Percentiles rank a stretch among this genome's conserved stretches.
phyloP scores from a whole-genome alignment of 1,139 yeast species.

The Debaryomycetaceae sp. region DNA sequence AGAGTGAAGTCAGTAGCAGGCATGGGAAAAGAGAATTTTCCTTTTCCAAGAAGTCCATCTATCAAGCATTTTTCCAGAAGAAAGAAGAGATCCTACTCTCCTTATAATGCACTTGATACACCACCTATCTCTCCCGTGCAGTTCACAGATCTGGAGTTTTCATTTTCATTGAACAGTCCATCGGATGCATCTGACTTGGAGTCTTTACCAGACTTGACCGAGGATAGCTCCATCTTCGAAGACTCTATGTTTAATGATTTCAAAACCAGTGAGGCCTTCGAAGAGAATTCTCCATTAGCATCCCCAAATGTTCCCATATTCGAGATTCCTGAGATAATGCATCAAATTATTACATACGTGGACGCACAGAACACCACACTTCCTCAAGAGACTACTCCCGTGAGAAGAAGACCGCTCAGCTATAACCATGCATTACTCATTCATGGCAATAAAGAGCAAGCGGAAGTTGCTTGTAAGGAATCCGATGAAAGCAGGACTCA shows the following conservation, averaged over 20 bases:
- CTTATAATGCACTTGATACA: not conserved
- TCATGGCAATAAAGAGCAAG: slow-evolving; percentile 50
- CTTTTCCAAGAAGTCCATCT: slow-evolving; percentile 7
- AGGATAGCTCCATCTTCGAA: slow-evolving; percentile 24
- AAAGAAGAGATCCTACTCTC: slow-evolving; percentile 6
- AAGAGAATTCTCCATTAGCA: not conserved
- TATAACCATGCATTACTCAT: slow-evolving; percentile 50
- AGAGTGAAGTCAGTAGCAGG: slow-evolving; percentile 5
- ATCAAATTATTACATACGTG: slow-evolving; percentile 56
- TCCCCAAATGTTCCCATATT: slow-evolving; percentile 45
- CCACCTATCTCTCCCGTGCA: not conserved
- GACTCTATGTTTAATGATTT: slow-evolving; percentile 26
- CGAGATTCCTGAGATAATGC: slow-evolving; percentile 72
- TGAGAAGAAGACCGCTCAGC: slow-evolving; percentile 66
- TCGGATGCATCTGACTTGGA: slow-evolving; percentile 29
- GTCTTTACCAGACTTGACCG: slow-evolving; percentile 35
- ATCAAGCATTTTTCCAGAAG: slow-evolving; percentile 10
- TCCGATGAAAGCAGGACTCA: not conserved
- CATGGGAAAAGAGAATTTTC: slow-evolving; percentile 3
- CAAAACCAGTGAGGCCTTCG: slow-evolving; percentile 8
- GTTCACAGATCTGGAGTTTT: slow-evolving; percentile 14
- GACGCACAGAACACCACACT: slow-evolving; percentile 46
- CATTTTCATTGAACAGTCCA: slow-evolving; percentile 9
- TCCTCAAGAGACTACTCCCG: slow-evolving; percentile 59
- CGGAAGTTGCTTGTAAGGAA: slow-evolving; percentile 47